Evolutionary conservation across 176 grass and related monocot genomes (phyloP).

Genomic region (Elymus sibiricus): DNA sequence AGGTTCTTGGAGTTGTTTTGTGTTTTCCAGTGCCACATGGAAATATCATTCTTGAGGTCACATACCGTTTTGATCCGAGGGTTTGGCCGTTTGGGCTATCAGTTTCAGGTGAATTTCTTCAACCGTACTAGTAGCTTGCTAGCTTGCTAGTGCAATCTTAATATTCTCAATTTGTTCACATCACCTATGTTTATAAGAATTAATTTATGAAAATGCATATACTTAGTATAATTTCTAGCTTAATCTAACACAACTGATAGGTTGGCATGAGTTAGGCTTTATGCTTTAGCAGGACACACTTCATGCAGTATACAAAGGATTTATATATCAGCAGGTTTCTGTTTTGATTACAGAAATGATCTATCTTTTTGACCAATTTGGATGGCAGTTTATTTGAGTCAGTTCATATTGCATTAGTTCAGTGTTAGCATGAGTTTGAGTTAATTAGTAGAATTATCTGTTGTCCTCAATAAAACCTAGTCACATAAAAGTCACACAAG

Average conservation of each 20-base stretch:
- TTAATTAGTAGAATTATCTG: background rate
- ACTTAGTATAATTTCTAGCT: background rate
- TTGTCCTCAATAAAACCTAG: background rate
- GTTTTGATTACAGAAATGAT: background rate
- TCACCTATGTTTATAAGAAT: background rate
- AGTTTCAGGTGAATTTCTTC: slow-evolving; percentile 18
- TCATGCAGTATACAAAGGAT: background rate
- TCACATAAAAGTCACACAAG: background rate
- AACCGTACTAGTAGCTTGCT: background rate
- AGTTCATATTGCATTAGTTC: background rate
- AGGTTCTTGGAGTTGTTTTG: background rate
- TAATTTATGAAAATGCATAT: background rate
- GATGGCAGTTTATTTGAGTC: background rate
- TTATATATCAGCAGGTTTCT: background rate
- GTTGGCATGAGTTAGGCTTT: background rate
- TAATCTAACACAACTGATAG: background rate
- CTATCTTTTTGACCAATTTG: background rate
- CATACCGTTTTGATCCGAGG: background rate
- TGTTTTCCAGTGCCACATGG: slow-evolving; percentile 2
- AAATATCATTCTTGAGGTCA: background rate
- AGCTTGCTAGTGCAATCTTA: background rate
- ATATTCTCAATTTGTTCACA: background rate
- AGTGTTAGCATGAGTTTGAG: background rate
- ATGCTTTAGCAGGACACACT: background rate
- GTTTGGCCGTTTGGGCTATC: background rate